A percentile compares a stretch with the other conserved stretches of the same genome.
Evolutionary conservation across 371 early-diverging fungal genomes (phyloP).

Genomic region (Syncephalastrum monosporum): DNA sequence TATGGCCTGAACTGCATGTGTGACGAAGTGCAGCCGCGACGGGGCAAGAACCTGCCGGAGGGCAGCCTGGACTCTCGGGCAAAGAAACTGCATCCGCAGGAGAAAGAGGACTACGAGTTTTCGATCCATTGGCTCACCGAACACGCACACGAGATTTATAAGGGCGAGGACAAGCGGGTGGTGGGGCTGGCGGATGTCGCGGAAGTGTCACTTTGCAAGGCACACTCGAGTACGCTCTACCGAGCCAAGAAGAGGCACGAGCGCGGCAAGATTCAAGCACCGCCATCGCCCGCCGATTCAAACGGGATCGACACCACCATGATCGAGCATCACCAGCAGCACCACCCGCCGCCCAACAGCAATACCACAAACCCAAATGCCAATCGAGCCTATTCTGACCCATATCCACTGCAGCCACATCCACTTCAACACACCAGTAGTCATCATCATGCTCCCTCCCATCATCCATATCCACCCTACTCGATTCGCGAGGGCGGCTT

Average conservation of each 20-base stretch:
- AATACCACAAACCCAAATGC: background rate
- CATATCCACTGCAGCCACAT: slow-evolving; percentile 14
- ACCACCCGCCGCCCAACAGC: background rate
- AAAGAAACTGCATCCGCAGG: slow-evolving; percentile 39
- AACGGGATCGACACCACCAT: slow-evolving; percentile 18
- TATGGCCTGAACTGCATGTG: slow-evolving; percentile 47
- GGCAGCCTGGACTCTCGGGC: slow-evolving; percentile 48
- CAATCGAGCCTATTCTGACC: slow-evolving; percentile 14
- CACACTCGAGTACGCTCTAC: slow-evolving; percentile 50
- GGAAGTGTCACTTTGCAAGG: slow-evolving; percentile 54
- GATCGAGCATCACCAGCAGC: slow-evolving; percentile 6
- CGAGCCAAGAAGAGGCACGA: slow-evolving; percentile 50
- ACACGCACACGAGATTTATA: slow-evolving; percentile 40
- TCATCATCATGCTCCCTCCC: slow-evolving; percentile 2
- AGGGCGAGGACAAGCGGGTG: slow-evolving; percentile 30
- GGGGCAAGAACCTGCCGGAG: slow-evolving; percentile 50
- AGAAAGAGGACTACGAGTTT: slow-evolving; percentile 48
- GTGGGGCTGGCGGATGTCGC: slow-evolving; percentile 31
- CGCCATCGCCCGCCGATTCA: slow-evolving; percentile 47
- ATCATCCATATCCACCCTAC: slow-evolving; percentile 7
- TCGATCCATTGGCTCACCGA: slow-evolving; percentile 45
- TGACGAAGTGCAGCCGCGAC: slow-evolving; percentile 45
- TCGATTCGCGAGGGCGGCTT: slow-evolving; percentile 24
- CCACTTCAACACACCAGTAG: slow-evolving; percentile 3
- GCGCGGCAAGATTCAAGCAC: slow-evolving; percentile 34